Conservation (phyloP, 1,284 basidiomycete genomes). For the Thecaphora thlaspeos region DNA sequence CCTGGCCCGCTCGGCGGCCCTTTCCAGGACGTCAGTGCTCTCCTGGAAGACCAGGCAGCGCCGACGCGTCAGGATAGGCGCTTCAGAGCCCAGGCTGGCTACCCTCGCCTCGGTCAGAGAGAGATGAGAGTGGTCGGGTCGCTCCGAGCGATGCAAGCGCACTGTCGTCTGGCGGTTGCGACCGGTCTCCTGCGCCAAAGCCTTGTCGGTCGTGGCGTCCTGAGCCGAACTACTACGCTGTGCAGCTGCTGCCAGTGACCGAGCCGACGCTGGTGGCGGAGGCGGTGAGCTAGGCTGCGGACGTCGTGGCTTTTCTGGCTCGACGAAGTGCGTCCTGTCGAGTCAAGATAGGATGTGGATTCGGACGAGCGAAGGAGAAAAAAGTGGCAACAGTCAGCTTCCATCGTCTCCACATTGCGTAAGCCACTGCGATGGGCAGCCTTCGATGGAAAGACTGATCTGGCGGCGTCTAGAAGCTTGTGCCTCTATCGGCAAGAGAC, state of each 20-base stretch:
- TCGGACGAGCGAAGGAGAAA: too few species aligned
- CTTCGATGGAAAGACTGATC: too few species aligned
- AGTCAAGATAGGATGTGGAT: too few species aligned
- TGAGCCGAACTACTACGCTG: too few species aligned
- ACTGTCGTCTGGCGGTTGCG: neutral
- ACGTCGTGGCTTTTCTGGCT: conserved; percentile 6
- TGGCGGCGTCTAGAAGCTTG: too few species aligned
- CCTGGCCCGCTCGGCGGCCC: conserved; percentile 32
- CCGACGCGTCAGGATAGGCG: conserved; percentile 9
- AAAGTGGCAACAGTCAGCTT: too few species aligned
- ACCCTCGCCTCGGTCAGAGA: conserved; percentile 3
- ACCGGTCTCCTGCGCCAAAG: too few species aligned
- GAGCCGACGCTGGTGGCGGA: neutral
- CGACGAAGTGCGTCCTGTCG: conserved; percentile 12
- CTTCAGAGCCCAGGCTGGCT: neutral
- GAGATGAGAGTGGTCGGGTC: neutral
- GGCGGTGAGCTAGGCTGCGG: neutral
- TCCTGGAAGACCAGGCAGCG: conserved; percentile 37
- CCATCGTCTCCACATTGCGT: too few species aligned
- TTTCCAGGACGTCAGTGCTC: conserved; percentile 27
- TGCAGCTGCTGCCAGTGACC: too few species aligned
- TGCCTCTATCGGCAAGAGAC: too few species aligned
- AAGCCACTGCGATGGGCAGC: too few species aligned
- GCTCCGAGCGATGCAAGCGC: neutral
- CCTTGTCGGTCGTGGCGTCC: too few species aligned